These are phyloP conservation scores for Suillus placidus DNA, from an alignment of 768 basidiomycete genomes.

Conservation along the genomic window DNA sequence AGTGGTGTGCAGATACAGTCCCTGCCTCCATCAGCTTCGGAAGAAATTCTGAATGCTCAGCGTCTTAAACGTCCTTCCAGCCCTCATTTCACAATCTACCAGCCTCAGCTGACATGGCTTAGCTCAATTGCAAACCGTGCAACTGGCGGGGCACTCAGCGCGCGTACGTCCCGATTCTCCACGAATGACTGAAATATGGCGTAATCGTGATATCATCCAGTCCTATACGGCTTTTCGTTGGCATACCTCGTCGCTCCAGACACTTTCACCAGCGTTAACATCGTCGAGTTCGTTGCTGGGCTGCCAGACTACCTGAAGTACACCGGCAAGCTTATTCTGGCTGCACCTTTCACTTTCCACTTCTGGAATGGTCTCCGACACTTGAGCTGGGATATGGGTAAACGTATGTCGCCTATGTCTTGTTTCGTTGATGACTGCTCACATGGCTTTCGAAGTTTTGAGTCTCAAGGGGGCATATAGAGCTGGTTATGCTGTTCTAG, in stretches of 20 bases:
- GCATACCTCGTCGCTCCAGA: conserved; percentile 83
- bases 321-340: conserved; percentile 75
- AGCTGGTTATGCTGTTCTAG: conserved; percentile 84
- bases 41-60: conserved; percentile 80
- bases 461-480: conserved; percentile 78
- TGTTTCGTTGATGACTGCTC: background rate
- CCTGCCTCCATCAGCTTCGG: conserved; percentile 32
- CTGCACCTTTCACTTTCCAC: conserved; percentile 90
- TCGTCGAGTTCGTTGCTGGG: conserved; percentile 70
- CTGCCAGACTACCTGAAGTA: conserved; percentile 81
- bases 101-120: conserved; percentile 91
- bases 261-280: conserved; percentile 48
- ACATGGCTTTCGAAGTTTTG: conserved; percentile 54
- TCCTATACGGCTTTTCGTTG: conserved; percentile 86
- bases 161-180: conserved; percentile 50
- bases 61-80: conserved; percentile 86
- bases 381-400: conserved; percentile 85
- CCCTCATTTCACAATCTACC: conserved; percentile 97
- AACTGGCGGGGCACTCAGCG: conserved; percentile 82
- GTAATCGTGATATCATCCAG: conserved; percentile 39
- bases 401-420: conserved; percentile 62
- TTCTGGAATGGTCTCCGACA: conserved; percentile 89
- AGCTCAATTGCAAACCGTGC: conserved; percentile 84
- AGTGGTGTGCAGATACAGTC: conserved; percentile 35
- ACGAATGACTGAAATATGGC: background rate